Conservation (phyloP, 140 eudicot genomes). For the Bidens hawaiensis region DNA sequence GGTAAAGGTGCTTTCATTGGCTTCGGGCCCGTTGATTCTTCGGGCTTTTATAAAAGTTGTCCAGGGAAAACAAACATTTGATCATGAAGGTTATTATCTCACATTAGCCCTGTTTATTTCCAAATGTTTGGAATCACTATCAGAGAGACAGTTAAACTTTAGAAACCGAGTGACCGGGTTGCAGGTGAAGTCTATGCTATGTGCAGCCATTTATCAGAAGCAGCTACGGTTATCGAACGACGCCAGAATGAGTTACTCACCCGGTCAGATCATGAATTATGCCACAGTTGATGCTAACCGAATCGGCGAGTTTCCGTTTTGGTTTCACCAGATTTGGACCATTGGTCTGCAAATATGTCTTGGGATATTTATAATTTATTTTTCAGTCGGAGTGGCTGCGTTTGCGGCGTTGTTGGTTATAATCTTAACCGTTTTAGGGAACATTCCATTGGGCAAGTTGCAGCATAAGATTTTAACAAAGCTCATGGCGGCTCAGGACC, state of each 20-base stretch:
- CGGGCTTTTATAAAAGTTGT: conserved; percentile 54
- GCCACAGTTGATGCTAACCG: conserved; percentile 61
- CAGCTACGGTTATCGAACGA: conserved; percentile 53
- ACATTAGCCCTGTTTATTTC: conserved; percentile 38
- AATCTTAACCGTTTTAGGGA: conserved; percentile 40
- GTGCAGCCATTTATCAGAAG: conserved; percentile 58
- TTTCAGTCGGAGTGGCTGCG: conserved; percentile 52
- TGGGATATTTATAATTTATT: conserved; percentile 46
- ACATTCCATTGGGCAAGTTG: conserved; percentile 58
- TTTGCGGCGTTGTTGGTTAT: conserved; percentile 49
- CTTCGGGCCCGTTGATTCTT: conserved; percentile 66
- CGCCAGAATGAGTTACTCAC: conserved; percentile 41
- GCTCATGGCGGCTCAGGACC: conserved; percentile 68
- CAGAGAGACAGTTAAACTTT: conserved; percentile 63
- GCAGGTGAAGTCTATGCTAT: conserved; percentile 55
- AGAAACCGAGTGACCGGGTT: conserved; percentile 55
- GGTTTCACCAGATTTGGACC: conserved; percentile 74
- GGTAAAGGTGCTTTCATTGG: conserved; percentile 49
- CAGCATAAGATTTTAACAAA: conserved; percentile 47
- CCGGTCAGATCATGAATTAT: conserved; percentile 70
- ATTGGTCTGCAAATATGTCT: conserved; percentile 54
- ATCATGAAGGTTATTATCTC: conserved; percentile 53
- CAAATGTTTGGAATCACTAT: conserved; percentile 55
- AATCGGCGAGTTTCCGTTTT: conserved; percentile 64
- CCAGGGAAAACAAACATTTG: conserved; percentile 44